These are phyloP conservation scores for Kodamaea neixiangensis DNA, from an alignment of 805 yeast species.

Conservation along the genomic window DNA sequence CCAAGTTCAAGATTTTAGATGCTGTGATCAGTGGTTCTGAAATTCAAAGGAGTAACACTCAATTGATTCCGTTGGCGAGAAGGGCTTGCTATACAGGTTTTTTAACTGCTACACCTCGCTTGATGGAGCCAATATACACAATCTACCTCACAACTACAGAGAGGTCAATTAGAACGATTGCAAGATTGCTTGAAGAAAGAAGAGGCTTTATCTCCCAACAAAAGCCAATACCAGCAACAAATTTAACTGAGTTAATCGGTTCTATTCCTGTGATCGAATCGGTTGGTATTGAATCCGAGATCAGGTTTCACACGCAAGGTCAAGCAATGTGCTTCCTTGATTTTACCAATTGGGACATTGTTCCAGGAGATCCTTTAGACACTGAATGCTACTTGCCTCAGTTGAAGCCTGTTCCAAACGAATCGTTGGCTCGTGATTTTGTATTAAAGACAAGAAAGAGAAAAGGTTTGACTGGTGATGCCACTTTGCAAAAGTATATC, in stretches of 20 bases:
- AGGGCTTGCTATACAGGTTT: conserved; percentile 83
- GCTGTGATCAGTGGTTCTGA: conserved; percentile 51
- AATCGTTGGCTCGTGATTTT: conserved; percentile 82
- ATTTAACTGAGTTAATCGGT: conserved; percentile 61
- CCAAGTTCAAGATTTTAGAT: conserved; percentile 70
- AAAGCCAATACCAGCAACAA: conserved; percentile 70
- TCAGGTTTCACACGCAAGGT: conserved; percentile 76
- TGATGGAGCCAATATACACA: conserved; percentile 80
- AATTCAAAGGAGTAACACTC: conserved; percentile 57
- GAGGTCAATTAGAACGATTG: conserved; percentile 49
- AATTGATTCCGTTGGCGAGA: conserved; percentile 78
- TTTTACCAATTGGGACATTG: conserved; percentile 72
- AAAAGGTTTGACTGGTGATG: conserved; percentile 77
- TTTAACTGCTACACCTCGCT: conserved; percentile 71
- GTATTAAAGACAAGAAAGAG: conserved; percentile 85
- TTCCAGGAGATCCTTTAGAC: conserved; percentile 93
- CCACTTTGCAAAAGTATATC: conserved; percentile 60
- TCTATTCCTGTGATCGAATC: conserved; percentile 87
- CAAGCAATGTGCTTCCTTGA: conserved; percentile 68
- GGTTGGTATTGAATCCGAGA: conserved; percentile 84
- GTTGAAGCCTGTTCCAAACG: conserved; percentile 70
- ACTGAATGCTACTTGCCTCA: conserved; percentile 60
- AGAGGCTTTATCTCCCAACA: conserved; percentile 60
- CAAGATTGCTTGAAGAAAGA: conserved; percentile 54
- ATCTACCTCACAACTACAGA: conserved; percentile 59